phyloP scores from a whole-genome alignment of 1,139 yeast genomes.

The Neolecta irregularis region DNA sequence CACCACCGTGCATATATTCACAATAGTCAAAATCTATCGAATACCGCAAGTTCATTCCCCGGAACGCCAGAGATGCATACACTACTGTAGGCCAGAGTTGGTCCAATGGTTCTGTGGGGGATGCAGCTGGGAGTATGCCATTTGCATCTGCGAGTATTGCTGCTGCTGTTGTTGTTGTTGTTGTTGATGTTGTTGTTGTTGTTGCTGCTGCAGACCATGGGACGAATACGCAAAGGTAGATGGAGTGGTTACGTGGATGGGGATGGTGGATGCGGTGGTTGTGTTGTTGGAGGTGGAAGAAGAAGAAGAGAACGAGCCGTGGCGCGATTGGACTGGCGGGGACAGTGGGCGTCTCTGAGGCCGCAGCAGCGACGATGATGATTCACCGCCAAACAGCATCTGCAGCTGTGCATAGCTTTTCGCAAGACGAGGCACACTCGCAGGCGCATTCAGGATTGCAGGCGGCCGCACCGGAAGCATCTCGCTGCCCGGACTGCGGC shows the following conservation, averaged over 20 bases:
- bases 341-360: slow-evolving; percentile 4
- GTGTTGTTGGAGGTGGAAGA: slow-evolving; percentile 2
- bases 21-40: too few relatives aligned
- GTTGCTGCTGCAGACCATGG: slow-evolving; percentile 2
- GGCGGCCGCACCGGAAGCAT: too few relatives aligned
- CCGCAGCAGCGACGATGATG: neutral
- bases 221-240: neutral
- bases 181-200: slow-evolving; percentile 4
- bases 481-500: slow-evolving; percentile 2
- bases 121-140: too few relatives aligned
- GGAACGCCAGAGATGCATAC: too few relatives aligned
- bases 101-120: too few relatives aligned
- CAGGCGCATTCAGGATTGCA: slow-evolving; percentile 6
- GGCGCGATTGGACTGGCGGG: slow-evolving; percentile 2
- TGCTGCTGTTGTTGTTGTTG: slow-evolving; percentile 3
- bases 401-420: slow-evolving; percentile 6
- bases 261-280: too few relatives aligned
- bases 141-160: too few relatives aligned
- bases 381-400: neutral
- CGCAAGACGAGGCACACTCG: slow-evolving; percentile 5
- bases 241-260: neutral
- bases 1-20: too few relatives aligned
- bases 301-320: slow-evolving; percentile 2
- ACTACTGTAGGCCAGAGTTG: too few relatives aligned
- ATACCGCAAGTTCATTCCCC: too few relatives aligned